Conservation (phyloP, 208 protist species). For the Trypanosoma lewisi region DNA sequence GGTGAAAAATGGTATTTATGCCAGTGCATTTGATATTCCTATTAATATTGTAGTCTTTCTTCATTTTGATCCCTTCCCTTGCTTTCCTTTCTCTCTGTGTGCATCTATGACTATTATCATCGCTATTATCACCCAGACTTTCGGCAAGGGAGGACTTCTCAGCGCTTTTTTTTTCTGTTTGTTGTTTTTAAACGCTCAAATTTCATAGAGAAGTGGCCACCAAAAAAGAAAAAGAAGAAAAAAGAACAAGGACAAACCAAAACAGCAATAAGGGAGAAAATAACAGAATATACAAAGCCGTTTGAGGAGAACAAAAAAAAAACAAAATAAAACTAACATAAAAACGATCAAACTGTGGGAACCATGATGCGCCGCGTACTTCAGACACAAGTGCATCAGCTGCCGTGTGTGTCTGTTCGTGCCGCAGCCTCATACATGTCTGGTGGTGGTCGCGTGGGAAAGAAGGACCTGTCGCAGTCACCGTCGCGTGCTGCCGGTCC, state of each 20-base stretch:
- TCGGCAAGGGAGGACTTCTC: too few species aligned
- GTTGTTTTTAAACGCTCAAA: not conserved
- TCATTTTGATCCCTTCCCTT: too few species aligned
- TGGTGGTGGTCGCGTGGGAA: not conserved
- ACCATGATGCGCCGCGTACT: constrained; percentile 30
- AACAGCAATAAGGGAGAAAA: not conserved
- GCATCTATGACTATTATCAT: not conserved
- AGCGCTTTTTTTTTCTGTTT: not conserved
- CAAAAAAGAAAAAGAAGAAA: constrained; percentile 8
- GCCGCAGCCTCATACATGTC: constrained; percentile 4
- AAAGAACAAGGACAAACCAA: not conserved
- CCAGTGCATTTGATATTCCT: too few species aligned
- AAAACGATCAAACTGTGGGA: not conserved
- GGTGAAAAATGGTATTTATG: too few species aligned
- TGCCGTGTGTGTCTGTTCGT: not conserved
- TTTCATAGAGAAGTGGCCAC: not conserved
- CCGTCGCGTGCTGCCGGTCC: not conserved
- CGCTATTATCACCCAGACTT: too few species aligned
- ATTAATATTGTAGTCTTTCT: too few species aligned
- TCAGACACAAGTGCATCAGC: not conserved
- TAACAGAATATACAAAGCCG: too few species aligned
- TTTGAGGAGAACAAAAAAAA: too few species aligned
- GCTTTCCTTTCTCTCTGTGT: not conserved
- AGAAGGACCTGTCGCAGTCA: not conserved
- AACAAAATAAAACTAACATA: not conserved